These are phyloP conservation scores for Cladosporium cucumerinum DNA, from an alignment of 2,329 filamentous ascomycete genomes.

Conservation along the genomic window DNA sequence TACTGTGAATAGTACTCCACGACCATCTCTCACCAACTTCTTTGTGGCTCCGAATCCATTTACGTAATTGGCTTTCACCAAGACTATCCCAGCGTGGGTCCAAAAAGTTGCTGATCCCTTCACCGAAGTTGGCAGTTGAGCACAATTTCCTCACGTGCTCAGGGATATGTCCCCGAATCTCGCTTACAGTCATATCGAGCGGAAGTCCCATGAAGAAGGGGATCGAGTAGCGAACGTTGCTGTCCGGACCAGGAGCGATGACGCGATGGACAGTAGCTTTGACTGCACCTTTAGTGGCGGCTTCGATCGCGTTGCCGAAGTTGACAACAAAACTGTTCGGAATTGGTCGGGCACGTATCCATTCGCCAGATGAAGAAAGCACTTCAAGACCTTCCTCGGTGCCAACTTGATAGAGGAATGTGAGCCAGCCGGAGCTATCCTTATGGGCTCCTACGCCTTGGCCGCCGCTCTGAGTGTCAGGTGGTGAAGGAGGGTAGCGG, in stretches of 20 bases:
- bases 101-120: constrained; percentile 26
- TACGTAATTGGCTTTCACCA: constrained; percentile 38
- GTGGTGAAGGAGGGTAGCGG: constrained; percentile 46
- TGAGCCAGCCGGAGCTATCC: constrained; percentile 63
- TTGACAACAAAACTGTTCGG: constrained; percentile 55
- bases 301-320: constrained; percentile 58
- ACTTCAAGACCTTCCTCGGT: constrained; percentile 53
- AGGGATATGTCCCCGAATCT: constrained; percentile 36
- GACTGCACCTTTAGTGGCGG: constrained; percentile 53
- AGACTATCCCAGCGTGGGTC: constrained; percentile 35
- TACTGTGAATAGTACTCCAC: constrained; percentile 26
- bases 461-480: constrained; percentile 18
- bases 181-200: constrained; percentile 40
- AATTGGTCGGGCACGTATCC: constrained; percentile 51
- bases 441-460: constrained; percentile 63
- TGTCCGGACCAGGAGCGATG: constrained; percentile 22
- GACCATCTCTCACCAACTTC: constrained; percentile 36
- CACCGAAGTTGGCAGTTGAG: constrained; percentile 19
- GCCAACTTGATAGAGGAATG: constrained; percentile 60
- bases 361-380: constrained; percentile 47
- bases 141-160: constrained; percentile 26
- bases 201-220: constrained; percentile 40
- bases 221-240: constrained; percentile 32
- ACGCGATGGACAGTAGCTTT: constrained; percentile 50
- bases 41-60: constrained; percentile 36